A percentile compares a stretch with the other conserved stretches of the same genome.
phyloP scores from a whole-genome alignment of 441 rosid species.

The Daphne laureola region DNA sequence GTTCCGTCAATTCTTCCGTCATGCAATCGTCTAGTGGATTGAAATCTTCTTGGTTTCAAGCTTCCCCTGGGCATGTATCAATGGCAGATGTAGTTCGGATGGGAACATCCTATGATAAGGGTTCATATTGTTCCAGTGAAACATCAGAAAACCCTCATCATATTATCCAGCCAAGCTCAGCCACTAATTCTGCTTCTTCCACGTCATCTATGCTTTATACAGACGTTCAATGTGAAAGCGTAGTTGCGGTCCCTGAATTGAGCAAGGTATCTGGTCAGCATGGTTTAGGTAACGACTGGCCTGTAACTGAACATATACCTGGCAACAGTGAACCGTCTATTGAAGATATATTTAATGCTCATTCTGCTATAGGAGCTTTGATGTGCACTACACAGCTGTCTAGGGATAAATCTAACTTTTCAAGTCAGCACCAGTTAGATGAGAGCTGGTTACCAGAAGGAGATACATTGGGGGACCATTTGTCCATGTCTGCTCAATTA shows the following conservation, averaged over 20 bases:
- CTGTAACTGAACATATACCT: conserved; percentile 18
- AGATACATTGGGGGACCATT: conserved; percentile 12
- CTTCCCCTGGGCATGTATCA: conserved; percentile 25
- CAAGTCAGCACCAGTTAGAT: conserved; percentile 17
- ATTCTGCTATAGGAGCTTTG: conserved; percentile 6
- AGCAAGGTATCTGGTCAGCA: conserved; percentile 13
- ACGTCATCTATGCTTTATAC: conserved; percentile 10
- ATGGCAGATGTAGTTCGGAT: conserved; percentile 36
- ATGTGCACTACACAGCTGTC: conserved; percentile 11
- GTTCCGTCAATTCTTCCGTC: conserved; percentile 17
- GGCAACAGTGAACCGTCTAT: conserved; percentile 13
- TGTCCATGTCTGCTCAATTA: conserved; percentile 17
- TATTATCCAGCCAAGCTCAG: conserved; percentile 10
- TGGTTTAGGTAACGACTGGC: conserved; percentile 23
- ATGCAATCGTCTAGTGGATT: conserved; percentile 14
- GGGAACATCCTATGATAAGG: conserved; percentile 22
- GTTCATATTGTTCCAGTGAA: conserved; percentile 18
- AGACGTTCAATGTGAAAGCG: conserved; percentile 13
- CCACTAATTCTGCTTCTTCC: conserved; percentile 13
- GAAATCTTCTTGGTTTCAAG: conserved; percentile 22
- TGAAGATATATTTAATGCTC: conserved; percentile 5
- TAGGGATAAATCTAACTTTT: conserved; percentile 15
- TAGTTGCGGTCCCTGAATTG: conserved; percentile 14
- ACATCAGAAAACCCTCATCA: conserved; percentile 17
- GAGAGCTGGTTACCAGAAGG: conserved; percentile 19